A percentile compares a stretch with the other conserved stretches of the same genome.
Conservation (phyloP, 768 basidiomycete genomes). For the Tylopilus rubrobrunneus region DNA sequence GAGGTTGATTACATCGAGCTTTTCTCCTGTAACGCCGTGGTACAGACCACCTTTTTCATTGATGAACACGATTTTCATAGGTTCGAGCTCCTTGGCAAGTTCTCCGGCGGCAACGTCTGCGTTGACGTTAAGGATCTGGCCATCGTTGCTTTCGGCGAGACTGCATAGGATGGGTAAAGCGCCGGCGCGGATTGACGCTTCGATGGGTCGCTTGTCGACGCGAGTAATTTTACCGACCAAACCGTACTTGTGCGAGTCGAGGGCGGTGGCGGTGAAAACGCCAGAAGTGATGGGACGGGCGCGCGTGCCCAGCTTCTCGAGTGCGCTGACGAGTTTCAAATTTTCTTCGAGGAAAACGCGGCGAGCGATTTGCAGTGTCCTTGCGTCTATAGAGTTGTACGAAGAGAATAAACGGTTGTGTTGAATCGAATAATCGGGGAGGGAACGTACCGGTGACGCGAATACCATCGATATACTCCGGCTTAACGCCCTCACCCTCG, state of each 20-base stretch:
- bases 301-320: conserved; percentile 93
- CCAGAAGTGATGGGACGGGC: conserved; percentile 97
- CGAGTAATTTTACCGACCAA: conserved; percentile 94
- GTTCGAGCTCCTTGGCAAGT: conserved; percentile 95
- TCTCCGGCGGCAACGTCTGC: conserved; percentile 99
- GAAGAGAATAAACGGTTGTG: neutral
- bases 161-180: conserved; percentile 94
- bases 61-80: conserved; percentile 96
- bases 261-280: conserved; percentile 95
- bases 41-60: conserved; percentile 98
- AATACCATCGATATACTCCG: conserved; percentile 97
- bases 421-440: neutral
- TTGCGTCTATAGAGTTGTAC: conserved; percentile 57
- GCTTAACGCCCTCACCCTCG: conserved; percentile 87
- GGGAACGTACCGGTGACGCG: conserved; percentile 78
- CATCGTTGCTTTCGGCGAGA: conserved; percentile 89
- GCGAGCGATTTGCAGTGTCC: conserved; percentile 91
- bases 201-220: conserved; percentile 94
- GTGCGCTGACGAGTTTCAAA: conserved; percentile 85
- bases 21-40: conserved; percentile 97
- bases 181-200: conserved; percentile 94
- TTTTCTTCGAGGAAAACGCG: conserved; percentile 98
- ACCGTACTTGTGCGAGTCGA: conserved; percentile 92
- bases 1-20: conserved; percentile 92
- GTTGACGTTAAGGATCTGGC: conserved; percentile 99